These are phyloP conservation scores for Fusarium proliferatum DNA, from an alignment of 2,329 filamentous ascomycete genomes.

Conservation along the genomic window DNA sequence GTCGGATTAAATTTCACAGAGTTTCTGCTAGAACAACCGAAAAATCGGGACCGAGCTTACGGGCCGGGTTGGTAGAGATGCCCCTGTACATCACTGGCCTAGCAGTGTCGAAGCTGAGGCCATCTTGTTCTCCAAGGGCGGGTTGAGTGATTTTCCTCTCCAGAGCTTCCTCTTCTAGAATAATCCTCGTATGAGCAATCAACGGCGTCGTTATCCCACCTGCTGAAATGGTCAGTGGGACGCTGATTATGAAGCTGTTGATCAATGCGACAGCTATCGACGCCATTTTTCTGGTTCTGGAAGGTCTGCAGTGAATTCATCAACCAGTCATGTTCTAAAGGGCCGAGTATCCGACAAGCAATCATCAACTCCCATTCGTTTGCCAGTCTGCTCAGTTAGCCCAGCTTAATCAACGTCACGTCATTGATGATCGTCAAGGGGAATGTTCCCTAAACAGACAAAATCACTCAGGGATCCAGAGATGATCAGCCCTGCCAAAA, in stretches of 20 bases:
- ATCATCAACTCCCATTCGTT: accelerated
- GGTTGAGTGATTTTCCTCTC: neutral
- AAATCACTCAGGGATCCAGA: neutral
- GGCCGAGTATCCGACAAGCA: neutral
- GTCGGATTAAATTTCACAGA: neutral
- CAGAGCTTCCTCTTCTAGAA: slow-evolving; percentile 5
- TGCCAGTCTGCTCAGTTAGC: neutral
- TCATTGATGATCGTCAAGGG: neutral
- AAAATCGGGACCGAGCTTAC: neutral
- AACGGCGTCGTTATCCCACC: neutral
- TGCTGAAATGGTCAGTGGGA: neutral
- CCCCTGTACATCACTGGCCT: neutral
- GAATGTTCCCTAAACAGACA: neutral
- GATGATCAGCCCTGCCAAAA: neutral
- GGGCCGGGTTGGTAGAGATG: neutral
- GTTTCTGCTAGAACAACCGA: neutral
- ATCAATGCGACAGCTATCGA: neutral
- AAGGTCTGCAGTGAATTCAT: neutral
- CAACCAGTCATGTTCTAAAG: neutral
- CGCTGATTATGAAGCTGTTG: neutral
- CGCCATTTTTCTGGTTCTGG: neutral
- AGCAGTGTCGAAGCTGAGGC: neutral
- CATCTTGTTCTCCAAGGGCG: neutral
- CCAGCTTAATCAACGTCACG: neutral
- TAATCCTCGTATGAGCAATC: neutral